Conservation (phyloP, 352 stramenopile species). For the Phytophthora ramorum region DNA sequence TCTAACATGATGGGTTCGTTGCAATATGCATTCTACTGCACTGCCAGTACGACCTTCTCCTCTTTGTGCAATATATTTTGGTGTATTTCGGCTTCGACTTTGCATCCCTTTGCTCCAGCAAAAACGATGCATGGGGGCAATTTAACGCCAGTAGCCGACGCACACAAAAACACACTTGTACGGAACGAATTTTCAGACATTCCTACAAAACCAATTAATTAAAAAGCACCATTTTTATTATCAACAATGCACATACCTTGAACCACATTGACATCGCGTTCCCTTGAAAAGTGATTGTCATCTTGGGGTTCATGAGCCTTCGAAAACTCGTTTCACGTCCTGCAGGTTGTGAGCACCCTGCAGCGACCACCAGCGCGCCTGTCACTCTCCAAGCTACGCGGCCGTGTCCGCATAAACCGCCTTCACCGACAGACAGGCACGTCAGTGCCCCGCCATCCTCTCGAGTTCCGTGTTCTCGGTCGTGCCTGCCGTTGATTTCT, state of each 20-base stretch:
- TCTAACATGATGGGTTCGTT: not conserved
- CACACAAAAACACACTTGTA: not conserved
- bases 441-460: no score
- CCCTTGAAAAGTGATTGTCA: not conserved
- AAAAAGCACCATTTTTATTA: not conserved
- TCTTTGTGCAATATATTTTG: not conserved
- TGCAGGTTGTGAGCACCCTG: no score
- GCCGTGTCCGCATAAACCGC: no score
- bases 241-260: not conserved
- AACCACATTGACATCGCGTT: not conserved
- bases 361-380: no score
- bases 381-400: no score
- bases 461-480: no score
- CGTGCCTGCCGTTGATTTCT: no score
- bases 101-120: not conserved
- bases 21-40: not conserved
- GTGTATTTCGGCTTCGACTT: not conserved
- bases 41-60: not conserved
- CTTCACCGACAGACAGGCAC: no score
- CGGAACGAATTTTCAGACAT: not conserved
- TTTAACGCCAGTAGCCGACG: not conserved
- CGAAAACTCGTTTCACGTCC: no score
- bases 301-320: not conserved
- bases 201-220: not conserved
- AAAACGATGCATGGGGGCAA: not conserved